Conservation (phyloP, 352 stramenopile genomes). For the Pythium phragmitis region DNA sequence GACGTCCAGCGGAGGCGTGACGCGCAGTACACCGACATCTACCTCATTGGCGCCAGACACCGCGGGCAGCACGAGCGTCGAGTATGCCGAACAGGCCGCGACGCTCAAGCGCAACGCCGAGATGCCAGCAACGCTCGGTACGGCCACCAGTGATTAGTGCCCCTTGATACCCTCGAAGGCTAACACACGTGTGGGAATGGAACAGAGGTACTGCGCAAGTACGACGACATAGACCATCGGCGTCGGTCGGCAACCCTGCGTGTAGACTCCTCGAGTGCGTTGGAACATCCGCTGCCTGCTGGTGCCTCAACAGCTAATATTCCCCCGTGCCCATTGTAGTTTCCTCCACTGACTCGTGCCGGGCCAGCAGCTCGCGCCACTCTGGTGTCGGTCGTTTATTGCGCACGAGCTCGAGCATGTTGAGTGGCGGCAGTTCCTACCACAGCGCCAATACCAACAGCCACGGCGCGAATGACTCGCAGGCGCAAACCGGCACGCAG, state of each 20-base stretch:
- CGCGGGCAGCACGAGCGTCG: not conserved
- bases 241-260: slow-evolving; percentile 56
- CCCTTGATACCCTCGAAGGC: too few relatives aligned
- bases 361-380: slow-evolving; percentile 46
- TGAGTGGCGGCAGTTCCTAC: slow-evolving; percentile 19
- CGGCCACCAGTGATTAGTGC: not conserved
- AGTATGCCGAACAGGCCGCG: slow-evolving; percentile 14
- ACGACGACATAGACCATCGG: slow-evolving; percentile 59
- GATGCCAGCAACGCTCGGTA: slow-evolving; percentile 22
- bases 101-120: slow-evolving; percentile 20
- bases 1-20: not conserved
- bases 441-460: slow-evolving; percentile 16
- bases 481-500: not conserved
- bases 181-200: not conserved
- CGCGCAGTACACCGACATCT: not conserved
- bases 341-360: slow-evolving; percentile 42
- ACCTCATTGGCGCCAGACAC: not conserved
- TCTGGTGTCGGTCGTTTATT: slow-evolving; percentile 65
- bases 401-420: slow-evolving; percentile 42
- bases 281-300: not conserved
- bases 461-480: slow-evolving; percentile 1
- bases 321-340: slow-evolving; percentile 29
- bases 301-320: not conserved
- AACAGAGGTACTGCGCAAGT: slow-evolving; percentile 50
- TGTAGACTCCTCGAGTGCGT: slow-evolving; percentile 60